Evolutionary conservation across 495 filamentous ascomycete genomes (phyloP), one percentile per base, ranked within the genome.

Genomic region (Hypoxylon cercidicola): DNA sequence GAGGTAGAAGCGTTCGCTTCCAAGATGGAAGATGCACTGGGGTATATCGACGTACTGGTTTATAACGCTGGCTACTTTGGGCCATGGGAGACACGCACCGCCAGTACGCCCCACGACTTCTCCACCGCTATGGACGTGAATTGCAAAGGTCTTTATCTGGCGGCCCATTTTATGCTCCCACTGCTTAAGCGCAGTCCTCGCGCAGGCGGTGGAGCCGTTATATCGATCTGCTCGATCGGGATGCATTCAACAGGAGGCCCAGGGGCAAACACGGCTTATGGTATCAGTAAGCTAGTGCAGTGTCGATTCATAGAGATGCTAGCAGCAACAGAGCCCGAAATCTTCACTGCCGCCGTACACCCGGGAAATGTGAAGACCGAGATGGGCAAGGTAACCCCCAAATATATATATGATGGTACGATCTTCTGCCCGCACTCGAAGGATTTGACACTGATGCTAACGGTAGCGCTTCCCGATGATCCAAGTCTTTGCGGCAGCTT

Each of bases 291-390:
- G 13, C 34, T 37, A 3, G 34, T 9, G 3, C 34, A 37, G 13
- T 37, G 34, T 37, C 34, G 34, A 37, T 37, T 37, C 34, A 37
- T 37, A 37, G 34, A 37, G 34, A 37, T 37, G 34, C 34, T 37
- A 37, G 34, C 34, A 12, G 34, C 34, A 37, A 37, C 34, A n/a
- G 34, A 37, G 34, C 34, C 34, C 2, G 11, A 37, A 2, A 12
- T n/a, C 11, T 37, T 37, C 13, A 37, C 34, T 37, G 34, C 34
- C 13, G 34, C 34, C 3, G 11, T 37, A 37, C 34, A 37, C 13
- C 34, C 34, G 4, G 34, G 34, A 3, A 37, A 37, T n/a, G 34
- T 37, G 34, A 37, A 37, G 11, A 37, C 34, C 13, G 34, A 37
- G 13, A 37, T 37, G 34, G 34, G 34, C 34, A 37, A 37, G 34